Evolutionary conservation across 805 yeast species (phyloP).

Genomic region (Candida corydali): DNA sequence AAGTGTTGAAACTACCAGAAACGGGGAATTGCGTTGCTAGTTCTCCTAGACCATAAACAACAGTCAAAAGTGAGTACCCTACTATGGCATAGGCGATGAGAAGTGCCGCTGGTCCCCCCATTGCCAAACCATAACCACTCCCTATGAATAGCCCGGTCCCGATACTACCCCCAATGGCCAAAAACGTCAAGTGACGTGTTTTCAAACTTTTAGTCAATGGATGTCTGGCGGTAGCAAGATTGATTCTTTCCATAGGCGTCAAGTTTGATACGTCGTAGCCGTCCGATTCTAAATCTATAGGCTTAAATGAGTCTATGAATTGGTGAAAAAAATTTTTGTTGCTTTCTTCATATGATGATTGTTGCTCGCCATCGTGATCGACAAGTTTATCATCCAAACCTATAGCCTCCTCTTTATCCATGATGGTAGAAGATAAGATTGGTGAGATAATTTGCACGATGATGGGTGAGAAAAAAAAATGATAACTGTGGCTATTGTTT

Average conservation of each 20-base stretch:
- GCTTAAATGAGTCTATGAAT: constrained; percentile 35
- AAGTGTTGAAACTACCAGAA: constrained; percentile 37
- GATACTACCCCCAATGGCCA: constrained; percentile 67
- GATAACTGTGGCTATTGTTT: not conserved
- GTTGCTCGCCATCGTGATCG: no score
- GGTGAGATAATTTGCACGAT: not conserved
- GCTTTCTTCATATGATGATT: no score
- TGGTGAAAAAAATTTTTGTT: no score
- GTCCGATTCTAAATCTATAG: constrained; percentile 33
- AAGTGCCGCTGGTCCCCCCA: constrained; percentile 38
- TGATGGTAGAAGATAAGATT: not conserved
- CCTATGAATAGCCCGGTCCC: constrained; percentile 60
- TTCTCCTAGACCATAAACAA: constrained; percentile 61
- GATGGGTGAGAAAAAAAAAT: not conserved
- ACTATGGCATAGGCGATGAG: constrained; percentile 56
- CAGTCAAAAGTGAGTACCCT: constrained; percentile 52
- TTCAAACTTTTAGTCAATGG: constrained; percentile 43
- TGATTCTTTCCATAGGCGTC: constrained; percentile 36
- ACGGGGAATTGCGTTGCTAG: constrained; percentile 46
- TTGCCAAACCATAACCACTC: constrained; percentile 38
- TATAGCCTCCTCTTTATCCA: constrained; percentile 2
- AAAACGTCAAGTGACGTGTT: constrained; percentile 53
- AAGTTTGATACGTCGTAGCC: constrained; percentile 37
- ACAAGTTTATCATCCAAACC: not conserved
- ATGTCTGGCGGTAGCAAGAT: constrained; percentile 38